A percentile compares a stretch with the other conserved stretches of the same genome.
These are phyloP conservation scores for Oryza nivara DNA, from an alignment of 176 grass and related monocot species.

Conservation along the genomic window DNA sequence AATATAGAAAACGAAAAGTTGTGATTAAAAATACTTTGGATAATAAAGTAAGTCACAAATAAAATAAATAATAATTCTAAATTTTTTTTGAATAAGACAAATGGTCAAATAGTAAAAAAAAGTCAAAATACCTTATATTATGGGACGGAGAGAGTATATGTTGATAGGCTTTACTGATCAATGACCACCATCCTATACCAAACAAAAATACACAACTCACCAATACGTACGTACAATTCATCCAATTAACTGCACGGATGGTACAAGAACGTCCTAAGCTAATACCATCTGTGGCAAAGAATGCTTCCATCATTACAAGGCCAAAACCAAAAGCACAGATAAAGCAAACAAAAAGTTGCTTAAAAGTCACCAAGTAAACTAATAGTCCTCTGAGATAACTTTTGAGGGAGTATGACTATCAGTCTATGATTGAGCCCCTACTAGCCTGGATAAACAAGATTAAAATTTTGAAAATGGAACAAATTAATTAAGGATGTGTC, in stretches of 20 bases:
- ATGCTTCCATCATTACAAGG: slow-evolving; percentile 41
- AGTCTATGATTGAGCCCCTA: slow-evolving; percentile 48
- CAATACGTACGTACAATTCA: not conserved
- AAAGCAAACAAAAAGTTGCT: slow-evolving; percentile 48
- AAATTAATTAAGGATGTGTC: slow-evolving; percentile 39
- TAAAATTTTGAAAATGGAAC: not conserved
- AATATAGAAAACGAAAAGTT: too few species aligned
- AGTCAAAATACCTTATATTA: too few species aligned
- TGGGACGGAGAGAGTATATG: not conserved
- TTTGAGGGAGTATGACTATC: slow-evolving; percentile 26
- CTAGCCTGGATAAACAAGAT: slow-evolving; percentile 39
- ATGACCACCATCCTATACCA: not conserved
- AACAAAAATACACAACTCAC: not conserved
- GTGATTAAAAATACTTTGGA: too few species aligned
- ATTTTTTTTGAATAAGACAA: too few species aligned
- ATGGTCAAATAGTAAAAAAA: too few species aligned
- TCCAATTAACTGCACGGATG: not conserved
- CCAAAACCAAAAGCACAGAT: slow-evolving; percentile 44
- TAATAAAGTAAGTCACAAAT: too few species aligned
- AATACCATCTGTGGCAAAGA: slow-evolving; percentile 31
- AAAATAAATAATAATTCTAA: too few species aligned
- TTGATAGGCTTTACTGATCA: not conserved
- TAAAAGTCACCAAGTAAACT: slow-evolving; percentile 43
- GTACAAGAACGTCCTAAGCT: slow-evolving; percentile 1
- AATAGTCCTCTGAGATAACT: slow-evolving; percentile 38